Percentiles rank a stretch among this genome's conserved stretches.
phyloP scores from a whole-genome alignment of 192 early-diverging fungal species.

The Backusella mclennaniae region DNA sequence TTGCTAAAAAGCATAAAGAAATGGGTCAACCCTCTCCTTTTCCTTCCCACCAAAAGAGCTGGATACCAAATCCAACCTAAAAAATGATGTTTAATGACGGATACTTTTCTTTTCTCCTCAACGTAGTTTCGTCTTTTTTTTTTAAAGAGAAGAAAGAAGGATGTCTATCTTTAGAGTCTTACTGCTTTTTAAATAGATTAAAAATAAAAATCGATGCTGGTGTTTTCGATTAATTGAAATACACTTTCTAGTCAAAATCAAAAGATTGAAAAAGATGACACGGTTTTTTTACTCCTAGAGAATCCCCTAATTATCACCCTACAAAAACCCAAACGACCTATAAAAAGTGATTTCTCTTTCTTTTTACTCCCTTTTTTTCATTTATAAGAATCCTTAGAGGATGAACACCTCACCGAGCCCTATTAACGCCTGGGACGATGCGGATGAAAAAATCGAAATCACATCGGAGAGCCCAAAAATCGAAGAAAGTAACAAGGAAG shows the following conservation, averaged over 20 bases:
- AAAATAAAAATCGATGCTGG: not conserved
- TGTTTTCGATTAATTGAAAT: not conserved
- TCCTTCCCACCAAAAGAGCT: too few relatives aligned
- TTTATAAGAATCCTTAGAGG: not conserved
- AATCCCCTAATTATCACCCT: not conserved
- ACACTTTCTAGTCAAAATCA: not conserved
- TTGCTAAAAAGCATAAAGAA: too few relatives aligned
- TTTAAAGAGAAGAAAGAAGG: not conserved
- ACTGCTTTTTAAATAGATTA: not conserved
- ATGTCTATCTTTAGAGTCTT: not conserved
- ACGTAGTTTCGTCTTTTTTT: too few relatives aligned
- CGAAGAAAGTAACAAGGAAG: not conserved
- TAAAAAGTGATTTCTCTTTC: not conserved
- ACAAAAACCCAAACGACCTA: not conserved
- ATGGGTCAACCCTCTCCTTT: too few relatives aligned
- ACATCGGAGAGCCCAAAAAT: not conserved
- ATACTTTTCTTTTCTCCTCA: too few relatives aligned
- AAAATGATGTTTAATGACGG: too few relatives aligned
- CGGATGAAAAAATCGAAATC: not conserved
- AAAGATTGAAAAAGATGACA: not conserved
- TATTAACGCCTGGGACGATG: not conserved
- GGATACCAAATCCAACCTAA: too few relatives aligned
- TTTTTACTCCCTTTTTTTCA: not conserved
- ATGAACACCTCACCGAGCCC: not conserved
- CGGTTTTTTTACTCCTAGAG: not conserved